phyloP scores from a whole-genome alignment of 306 rosid genomes.

The Canavalia gladiata region DNA sequence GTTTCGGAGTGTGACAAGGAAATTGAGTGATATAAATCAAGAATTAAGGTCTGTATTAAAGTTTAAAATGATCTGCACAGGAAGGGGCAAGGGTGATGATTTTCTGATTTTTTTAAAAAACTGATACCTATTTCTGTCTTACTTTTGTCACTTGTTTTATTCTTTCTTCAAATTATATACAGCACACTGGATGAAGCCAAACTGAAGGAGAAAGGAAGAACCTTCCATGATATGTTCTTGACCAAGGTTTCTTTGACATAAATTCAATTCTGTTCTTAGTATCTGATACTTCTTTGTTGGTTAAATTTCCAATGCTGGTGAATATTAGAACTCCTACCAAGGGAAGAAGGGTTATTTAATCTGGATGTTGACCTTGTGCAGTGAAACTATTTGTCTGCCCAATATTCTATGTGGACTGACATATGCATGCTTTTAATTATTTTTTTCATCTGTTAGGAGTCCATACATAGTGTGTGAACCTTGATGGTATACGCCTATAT shows the following conservation, averaged over 20 bases:
- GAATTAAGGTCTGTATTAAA: conserved; percentile 78
- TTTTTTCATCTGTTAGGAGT: conserved; percentile 29
- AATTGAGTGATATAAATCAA: conserved; percentile 76
- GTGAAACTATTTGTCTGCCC: conserved; percentile 38
- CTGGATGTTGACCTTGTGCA: conserved; percentile 28
- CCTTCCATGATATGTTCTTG: conserved; percentile 90
- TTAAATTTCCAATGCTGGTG: conserved; percentile 39
- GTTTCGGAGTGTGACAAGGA: conserved; percentile 76
- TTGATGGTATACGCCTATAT: conserved; percentile 30
- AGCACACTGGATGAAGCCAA: conserved; percentile 92
- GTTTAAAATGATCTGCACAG: conserved; percentile 31
- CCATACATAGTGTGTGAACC: conserved; percentile 17
- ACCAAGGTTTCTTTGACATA: conserved; percentile 76
- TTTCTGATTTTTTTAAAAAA: neutral
- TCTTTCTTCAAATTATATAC: conserved; percentile 52
- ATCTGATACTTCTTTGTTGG: conserved; percentile 34
- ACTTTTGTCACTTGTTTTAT: conserved; percentile 28
- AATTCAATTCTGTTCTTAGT: conserved; percentile 35
- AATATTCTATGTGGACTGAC: conserved; percentile 33
- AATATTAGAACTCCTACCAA: conserved; percentile 25
- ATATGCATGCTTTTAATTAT: conserved; percentile 15
- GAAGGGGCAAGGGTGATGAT: conserved; percentile 11
- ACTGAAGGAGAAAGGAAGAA: conserved; percentile 95
- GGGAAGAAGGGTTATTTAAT: conserved; percentile 26
- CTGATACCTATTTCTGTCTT: conserved; percentile 16